Percentiles rank a stretch among this genome's conserved stretches.
phyloP scores from a whole-genome alignment of 2,329 filamentous ascomycete genomes.

The Trichoderma aggressivum region DNA sequence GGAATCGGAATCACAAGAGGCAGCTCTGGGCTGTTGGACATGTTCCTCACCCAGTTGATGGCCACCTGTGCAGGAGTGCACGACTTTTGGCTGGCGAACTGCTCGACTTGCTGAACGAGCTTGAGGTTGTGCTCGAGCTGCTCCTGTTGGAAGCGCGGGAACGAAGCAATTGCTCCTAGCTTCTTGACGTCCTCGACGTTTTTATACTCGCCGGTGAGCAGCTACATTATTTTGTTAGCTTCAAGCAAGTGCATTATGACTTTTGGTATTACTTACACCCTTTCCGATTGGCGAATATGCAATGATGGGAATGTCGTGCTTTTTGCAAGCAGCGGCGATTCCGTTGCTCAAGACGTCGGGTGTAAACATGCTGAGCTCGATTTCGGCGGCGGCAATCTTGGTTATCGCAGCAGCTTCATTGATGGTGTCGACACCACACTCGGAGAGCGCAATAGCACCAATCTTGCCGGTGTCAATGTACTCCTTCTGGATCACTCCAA shows the following conservation, averaged over 20 bases:
- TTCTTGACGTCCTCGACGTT: slow-evolving; percentile 25
- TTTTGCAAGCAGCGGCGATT: slow-evolving; percentile 51
- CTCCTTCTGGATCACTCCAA: slow-evolving; percentile 44
- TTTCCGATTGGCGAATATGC: slow-evolving; percentile 51
- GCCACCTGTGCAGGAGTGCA: slow-evolving; percentile 65
- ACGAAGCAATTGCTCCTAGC: slow-evolving; percentile 21
- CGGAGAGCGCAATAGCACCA: slow-evolving; percentile 50
- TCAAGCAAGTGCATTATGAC: background rate
- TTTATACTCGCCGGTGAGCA: slow-evolving; percentile 30
- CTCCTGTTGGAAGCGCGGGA: slow-evolving; percentile 60
- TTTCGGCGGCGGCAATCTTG: slow-evolving; percentile 48
- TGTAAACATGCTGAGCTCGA: slow-evolving; percentile 52
- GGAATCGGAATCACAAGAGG: slow-evolving; percentile 63
- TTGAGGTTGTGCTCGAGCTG: slow-evolving; percentile 63
- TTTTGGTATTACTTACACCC: slow-evolving; percentile 28
- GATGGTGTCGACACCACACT: slow-evolving; percentile 48
- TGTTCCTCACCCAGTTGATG: slow-evolving; percentile 57
- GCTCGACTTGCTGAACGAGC: slow-evolving; percentile 55
- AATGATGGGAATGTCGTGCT: slow-evolving; percentile 65
- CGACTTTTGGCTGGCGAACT: slow-evolving; percentile 57
- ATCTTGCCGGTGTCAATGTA: slow-evolving; percentile 52
- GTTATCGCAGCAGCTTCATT: slow-evolving; percentile 43
- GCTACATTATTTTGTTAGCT: slow-evolving; percentile 23
- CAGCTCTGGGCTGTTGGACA: slow-evolving; percentile 50
- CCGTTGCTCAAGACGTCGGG: slow-evolving; percentile 51